These are phyloP conservation scores for Starmerella potacharoeniae DNA, from an alignment of 805 yeast genomes.

Conservation along the genomic window DNA sequence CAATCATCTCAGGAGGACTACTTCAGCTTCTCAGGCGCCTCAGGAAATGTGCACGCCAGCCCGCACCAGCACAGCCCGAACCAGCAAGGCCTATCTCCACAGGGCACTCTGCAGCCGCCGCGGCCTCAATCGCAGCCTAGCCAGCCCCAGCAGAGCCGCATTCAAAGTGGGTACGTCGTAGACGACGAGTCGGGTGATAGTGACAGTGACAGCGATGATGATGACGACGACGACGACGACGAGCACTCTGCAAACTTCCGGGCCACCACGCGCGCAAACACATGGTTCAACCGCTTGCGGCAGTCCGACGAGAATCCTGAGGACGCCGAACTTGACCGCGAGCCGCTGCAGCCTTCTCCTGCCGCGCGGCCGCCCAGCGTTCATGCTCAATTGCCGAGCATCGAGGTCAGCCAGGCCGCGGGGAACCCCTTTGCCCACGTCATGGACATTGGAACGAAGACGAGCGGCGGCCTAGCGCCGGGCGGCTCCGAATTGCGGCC, in stretches of 20 bases:
- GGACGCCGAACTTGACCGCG: slow-evolving; percentile 9
- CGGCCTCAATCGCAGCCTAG: not conserved
- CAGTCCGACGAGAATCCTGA: slow-evolving; percentile 9
- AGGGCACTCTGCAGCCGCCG: not conserved
- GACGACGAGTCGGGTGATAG: slow-evolving; percentile 1
- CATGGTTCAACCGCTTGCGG: slow-evolving; percentile 20
- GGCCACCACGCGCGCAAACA: slow-evolving; percentile 20
- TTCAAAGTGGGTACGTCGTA: not conserved
- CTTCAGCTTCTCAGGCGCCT: slow-evolving; percentile 15
- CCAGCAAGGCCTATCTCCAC: not conserved
- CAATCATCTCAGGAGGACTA: slow-evolving; percentile 6
- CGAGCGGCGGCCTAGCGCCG: slow-evolving; percentile 27
- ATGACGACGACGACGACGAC: slow-evolving; percentile 7
- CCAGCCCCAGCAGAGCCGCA: not conserved
- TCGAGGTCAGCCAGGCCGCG: slow-evolving; percentile 11
- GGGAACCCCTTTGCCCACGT: slow-evolving; percentile 15
- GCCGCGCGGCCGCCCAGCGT: not conserved
- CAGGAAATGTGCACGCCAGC: slow-evolving; percentile 9
- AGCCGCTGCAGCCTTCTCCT: not conserved
- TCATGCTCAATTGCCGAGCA: slow-evolving; percentile 4
- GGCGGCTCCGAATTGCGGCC: slow-evolving; percentile 22
- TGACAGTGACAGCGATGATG: slow-evolving; percentile 1
- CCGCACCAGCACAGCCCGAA: not conserved
- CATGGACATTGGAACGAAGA: slow-evolving; percentile 24
- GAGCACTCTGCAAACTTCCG: slow-evolving; percentile 5